Evolutionary conservation across 306 rosid species (phyloP), one percentile per base, ranked within the genome.

Genomic region (Rosa rugosa): DNA sequence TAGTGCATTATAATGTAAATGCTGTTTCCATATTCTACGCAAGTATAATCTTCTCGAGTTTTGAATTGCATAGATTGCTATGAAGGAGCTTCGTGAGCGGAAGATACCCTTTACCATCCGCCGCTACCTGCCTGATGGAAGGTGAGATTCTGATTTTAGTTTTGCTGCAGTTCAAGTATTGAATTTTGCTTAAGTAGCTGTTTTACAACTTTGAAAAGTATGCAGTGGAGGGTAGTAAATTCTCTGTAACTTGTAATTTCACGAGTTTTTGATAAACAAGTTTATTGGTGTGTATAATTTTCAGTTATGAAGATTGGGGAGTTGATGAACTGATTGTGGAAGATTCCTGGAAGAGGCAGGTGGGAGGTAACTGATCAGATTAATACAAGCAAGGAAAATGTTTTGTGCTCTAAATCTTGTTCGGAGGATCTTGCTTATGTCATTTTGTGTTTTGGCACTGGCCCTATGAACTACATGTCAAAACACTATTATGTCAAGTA

Each of bases 341-440:
- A 86, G 99, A 95, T 89, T 93, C 99, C 3, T 92, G 98, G 97
- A 95, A 95, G 90, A 95, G 89, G 90, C 99, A 95, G 84, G 98
- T 95, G 20, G 99, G 97, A 71, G 99, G 99, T 31, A 85, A 87
- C 63, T 94, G 86, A 92, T 83, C 36, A 40, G 31, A 13, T 51
- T 80, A 49, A 17, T 59, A 62, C 13, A 16, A 2, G 50, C 27
- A 13, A 22, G 70, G 62, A 41, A 51, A 51, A 40, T 56, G 75
- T 56, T 14, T 13, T 18, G n/a, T 17, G 38, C 18, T 71, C 8
- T 38, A 72, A n/a, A 46, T 46, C 75, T 27, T 53, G 10, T 25
- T 31, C 38, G 20, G 38, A 69, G 63, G 77, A 20, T 65, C 45
- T 40, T 20, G 50, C 10, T 20, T 16, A 1, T 42, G 47, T 68